Evolutionary conservation across 352 stramenopile species (phyloP).

Genomic region (Pythium brachiatum): DNA sequence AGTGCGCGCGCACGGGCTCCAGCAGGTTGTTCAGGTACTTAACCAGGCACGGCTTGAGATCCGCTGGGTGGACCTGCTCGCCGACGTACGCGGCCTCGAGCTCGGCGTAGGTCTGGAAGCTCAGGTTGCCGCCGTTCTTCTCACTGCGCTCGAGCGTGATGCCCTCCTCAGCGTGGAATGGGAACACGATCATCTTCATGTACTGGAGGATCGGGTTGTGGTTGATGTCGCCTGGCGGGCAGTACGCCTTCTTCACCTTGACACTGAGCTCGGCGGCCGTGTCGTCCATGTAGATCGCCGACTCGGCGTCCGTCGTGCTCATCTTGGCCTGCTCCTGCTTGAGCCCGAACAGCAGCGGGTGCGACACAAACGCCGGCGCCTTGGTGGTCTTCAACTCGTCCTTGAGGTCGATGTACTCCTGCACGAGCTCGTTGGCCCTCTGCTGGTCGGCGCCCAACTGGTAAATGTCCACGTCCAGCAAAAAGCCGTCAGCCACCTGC

Average conservation of each 20-base stretch:
- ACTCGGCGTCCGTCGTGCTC: slow-evolving; percentile 98
- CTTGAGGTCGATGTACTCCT: slow-evolving; percentile 96
- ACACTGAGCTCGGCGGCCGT: slow-evolving; percentile 91
- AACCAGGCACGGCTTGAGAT: slow-evolving; percentile 94
- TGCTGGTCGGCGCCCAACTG: slow-evolving; percentile 98
- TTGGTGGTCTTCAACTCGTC: slow-evolving; percentile 41
- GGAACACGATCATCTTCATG: slow-evolving; percentile 96
- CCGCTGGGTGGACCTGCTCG: slow-evolving; percentile 94
- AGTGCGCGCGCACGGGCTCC: slow-evolving; percentile 96
- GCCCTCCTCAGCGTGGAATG: slow-evolving; percentile 53
- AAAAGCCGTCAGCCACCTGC: slow-evolving; percentile 99
- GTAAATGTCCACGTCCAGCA: slow-evolving; percentile 98
- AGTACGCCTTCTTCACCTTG: slow-evolving; percentile 99
- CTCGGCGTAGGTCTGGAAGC: slow-evolving; percentile 89
- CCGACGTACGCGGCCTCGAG: slow-evolving; percentile 91
- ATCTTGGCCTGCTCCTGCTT: slow-evolving; percentile 99
- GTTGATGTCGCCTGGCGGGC: slow-evolving; percentile 84
- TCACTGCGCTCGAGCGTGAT: slow-evolving; percentile 79
- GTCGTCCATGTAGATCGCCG: slow-evolving; percentile 98
- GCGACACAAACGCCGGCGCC: slow-evolving; percentile 92
- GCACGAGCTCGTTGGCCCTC: slow-evolving; percentile 93
- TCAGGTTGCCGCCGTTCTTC: slow-evolving; percentile 80
- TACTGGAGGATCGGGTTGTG: slow-evolving; percentile 96
- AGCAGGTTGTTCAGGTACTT: slow-evolving; percentile 94
- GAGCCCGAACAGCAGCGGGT: slow-evolving; percentile 97